Base-by-base conservation (phyloP, 352 stramenopile species). In the Elongisporangium prolatum region DNA sequence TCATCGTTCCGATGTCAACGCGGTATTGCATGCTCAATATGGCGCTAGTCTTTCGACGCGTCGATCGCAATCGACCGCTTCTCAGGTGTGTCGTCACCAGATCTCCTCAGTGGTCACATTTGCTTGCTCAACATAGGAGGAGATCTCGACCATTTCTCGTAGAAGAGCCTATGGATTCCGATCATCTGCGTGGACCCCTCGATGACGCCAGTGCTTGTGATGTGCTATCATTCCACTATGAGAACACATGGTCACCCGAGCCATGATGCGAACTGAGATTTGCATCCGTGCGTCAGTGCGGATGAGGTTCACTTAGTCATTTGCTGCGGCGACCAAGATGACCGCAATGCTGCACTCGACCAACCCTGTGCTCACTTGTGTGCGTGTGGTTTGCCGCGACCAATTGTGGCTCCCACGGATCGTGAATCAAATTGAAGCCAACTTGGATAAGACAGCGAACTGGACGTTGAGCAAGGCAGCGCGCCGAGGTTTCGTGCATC, bases 401-500 rank as follows among this genome's bases (percentile, higher is more conserved):
- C 48, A 24, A 10, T 50, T 51, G 17, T 56, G 44, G 24, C 20
- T 74, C 18, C 34, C 28, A 9, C 62, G 64, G 48, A 60, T 70
- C 14, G 49, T 44, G 18, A 28, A 54, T 3, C 53, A 63, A 8
- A 18, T 71, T 3, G 67, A 59, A 4, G 18, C 48, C 34, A 68
- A 50, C 21, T 20, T 74, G 21, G 67, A 74, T 50, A 21, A 18
- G 2, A 65, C 63, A 10, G 13, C 50, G 38, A 52, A 34, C 11
- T 74, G 67, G 67, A 68, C 59, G 16, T 53, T 74, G 22, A 2
- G 37, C 5, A 14, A 8, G 0, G 63, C 63, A 21, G 56, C 57
- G 21, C 20, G 56, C 24, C 59, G 54, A n/a, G 67, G 67, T 24
- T 71, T 71, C 48, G 28, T 59, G 0, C 49, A 65, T 25, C 59